Percentiles rank a stretch among this genome's conserved stretches.
Evolutionary conservation across 1,284 basidiomycete species (phyloP).

Genomic region (Tausonia pullulans): DNA sequence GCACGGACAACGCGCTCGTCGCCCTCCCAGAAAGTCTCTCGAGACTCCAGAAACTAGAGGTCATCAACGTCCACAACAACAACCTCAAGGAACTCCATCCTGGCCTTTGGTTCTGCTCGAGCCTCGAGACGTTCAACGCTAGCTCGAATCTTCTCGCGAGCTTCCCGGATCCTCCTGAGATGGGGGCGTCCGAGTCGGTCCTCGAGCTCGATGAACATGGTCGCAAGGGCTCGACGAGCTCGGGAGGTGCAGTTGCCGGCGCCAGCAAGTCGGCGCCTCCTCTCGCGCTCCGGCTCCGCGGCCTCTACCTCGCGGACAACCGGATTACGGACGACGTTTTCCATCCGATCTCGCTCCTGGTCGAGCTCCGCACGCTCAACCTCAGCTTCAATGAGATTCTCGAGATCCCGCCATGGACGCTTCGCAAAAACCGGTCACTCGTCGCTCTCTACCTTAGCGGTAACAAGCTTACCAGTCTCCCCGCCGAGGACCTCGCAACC

Average conservation of each 20-base stretch:
- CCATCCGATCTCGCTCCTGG: slow-evolving; percentile 59
- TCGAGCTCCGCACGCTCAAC: slow-evolving; percentile 71
- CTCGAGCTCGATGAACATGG: slow-evolving; percentile 17
- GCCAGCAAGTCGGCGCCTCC: slow-evolving; percentile 28
- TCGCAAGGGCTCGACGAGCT: slow-evolving; percentile 27
- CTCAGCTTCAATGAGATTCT: slow-evolving; percentile 93
- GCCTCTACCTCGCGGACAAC: slow-evolving; percentile 84
- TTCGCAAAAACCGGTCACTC: slow-evolving; percentile 55
- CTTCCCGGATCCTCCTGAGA: slow-evolving; percentile 54
- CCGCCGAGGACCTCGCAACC: slow-evolving; percentile 61
- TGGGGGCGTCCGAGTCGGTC: slow-evolving; percentile 15
- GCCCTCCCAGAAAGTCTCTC: slow-evolving; percentile 69
- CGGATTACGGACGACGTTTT: slow-evolving; percentile 72
- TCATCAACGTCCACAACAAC: slow-evolving; percentile 84
- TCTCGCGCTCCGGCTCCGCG: slow-evolving; percentile 58
- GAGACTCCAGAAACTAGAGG: slow-evolving; percentile 59
- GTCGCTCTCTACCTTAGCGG: slow-evolving; percentile 88
- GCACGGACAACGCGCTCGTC: slow-evolving; percentile 80
- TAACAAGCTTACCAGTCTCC: slow-evolving; percentile 81
- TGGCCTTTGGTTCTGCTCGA: slow-evolving; percentile 74
- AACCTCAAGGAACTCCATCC: slow-evolving; percentile 66
- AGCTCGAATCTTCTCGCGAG: slow-evolving; percentile 76
- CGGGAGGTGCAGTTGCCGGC: slow-evolving; percentile 18
- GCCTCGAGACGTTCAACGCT: slow-evolving; percentile 64
- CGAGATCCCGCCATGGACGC: slow-evolving; percentile 69